Evolutionary conservation across 495 filamentous ascomycete genomes (phyloP).

Genomic region (Aspergillus panamensis): DNA sequence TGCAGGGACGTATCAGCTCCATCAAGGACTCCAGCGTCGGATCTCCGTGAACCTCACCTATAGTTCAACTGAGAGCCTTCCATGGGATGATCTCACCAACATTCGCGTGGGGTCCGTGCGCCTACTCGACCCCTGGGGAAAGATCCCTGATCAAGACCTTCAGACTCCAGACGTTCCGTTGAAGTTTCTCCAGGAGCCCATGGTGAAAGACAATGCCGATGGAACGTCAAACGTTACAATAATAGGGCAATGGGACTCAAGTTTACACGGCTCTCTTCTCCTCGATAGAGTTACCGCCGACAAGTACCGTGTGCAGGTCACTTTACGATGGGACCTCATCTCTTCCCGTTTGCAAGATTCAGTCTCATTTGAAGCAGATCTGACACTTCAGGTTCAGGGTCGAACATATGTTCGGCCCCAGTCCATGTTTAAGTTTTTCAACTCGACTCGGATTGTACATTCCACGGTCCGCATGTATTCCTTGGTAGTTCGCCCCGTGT

Average conservation of each 20-base stretch:
- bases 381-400: constrained; percentile 78
- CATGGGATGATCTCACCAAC: constrained; percentile 75
- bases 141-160: constrained; percentile 72
- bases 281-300: constrained; percentile 87
- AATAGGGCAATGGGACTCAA: constrained; percentile 93
- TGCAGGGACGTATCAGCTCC: constrained; percentile 84
- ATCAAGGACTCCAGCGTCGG: constrained; percentile 89
- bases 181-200: constrained; percentile 69
- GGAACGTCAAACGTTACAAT: constrained; percentile 87
- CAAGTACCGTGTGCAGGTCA: constrained; percentile 86
- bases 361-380: constrained; percentile 77
- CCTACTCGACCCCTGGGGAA: constrained; percentile 79
- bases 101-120: constrained; percentile 76
- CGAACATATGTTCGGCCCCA: constrained; percentile 79
- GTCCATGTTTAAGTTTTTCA: constrained; percentile 85
- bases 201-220: constrained; percentile 76
- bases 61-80: constrained; percentile 79
- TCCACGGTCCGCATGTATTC: constrained; percentile 83
- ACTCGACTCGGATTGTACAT: constrained; percentile 77
- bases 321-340: constrained; percentile 74
- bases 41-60: constrained; percentile 83
- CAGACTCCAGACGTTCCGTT: constrained; percentile 70
- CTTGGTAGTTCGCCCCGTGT: constrained; percentile 76
- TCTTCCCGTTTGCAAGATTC: constrained; percentile 75
- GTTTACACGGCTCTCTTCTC: constrained; percentile 81